Evolutionary conservation across 768 basidiomycete genomes (phyloP), one percentile per base, ranked within the genome.

Genomic region (Pisolithus sp.): DNA sequence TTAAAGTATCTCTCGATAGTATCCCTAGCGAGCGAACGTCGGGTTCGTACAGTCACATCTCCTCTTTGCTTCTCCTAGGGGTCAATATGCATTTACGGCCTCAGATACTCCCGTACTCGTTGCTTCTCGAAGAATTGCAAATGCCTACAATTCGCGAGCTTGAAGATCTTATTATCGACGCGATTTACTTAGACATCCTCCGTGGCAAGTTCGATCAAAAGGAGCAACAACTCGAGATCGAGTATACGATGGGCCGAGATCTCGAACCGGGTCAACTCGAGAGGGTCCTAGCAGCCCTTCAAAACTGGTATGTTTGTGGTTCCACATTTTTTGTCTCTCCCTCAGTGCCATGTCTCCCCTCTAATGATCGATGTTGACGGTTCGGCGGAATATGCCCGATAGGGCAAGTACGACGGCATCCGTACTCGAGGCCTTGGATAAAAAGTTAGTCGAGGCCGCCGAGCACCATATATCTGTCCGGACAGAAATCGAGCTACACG

Each of bases 161-260:
- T 3, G 95, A 99, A 67, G 94, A 97, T 69, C 82, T 97, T 57
- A 89, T 98, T 64, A 98, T 99, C 67, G 93, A 97, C 61, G 89
- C 89, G 10, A 93, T 97, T 68, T 98, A 97, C 70, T 82, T 89
- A 38, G 88, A 91, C 65, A 74, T 96, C 37, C 76, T 99, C 36
- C 82, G 83, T 46, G 95, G 93, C 9, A 93, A 90, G 63, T 84
- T 99, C 46, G 93, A 97, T 68, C 95, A 97, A 70, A 89, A 90
- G 65, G 80, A 89, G 59, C 81, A 84, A 57, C 85, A 92, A 57
- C 76, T 98, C 52, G 89, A 95, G 67, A 83, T 98, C 34, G 89
- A 95, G 68, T 93, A 91, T 62, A 90, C 88, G 0, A 85, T 93
- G 76, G 95, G 95, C 0, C 71, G 95, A 50, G 95, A 99, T 69